phyloP scores from a whole-genome alignment of 2,329 filamentous ascomycete species.

The Macrophomina tecta region DNA sequence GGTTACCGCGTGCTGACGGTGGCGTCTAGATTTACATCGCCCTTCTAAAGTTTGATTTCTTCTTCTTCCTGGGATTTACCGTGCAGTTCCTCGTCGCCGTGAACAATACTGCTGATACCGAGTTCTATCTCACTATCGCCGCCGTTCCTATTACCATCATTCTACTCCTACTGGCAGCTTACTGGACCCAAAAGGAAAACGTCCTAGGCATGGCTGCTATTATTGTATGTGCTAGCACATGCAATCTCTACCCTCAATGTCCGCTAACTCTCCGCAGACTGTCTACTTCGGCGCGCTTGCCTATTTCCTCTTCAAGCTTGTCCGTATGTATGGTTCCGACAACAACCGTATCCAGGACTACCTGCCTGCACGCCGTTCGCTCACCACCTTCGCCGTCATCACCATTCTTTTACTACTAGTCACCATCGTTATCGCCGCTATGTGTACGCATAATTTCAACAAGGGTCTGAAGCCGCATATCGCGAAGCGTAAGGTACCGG shows the following conservation, averaged over 20 bases:
- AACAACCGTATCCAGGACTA: slow-evolving; percentile 62
- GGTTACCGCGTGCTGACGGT: slow-evolving; percentile 14
- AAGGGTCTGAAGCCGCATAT: slow-evolving; percentile 89
- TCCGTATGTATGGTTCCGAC: slow-evolving; percentile 83
- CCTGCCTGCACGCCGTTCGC: slow-evolving; percentile 76
- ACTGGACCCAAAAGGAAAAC: slow-evolving; percentile 83
- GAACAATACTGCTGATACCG: slow-evolving; percentile 67
- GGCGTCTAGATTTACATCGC: slow-evolving; percentile 86
- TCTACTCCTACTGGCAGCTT: slow-evolving; percentile 84
- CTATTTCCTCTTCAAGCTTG: slow-evolving; percentile 98
- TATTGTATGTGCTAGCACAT: slow-evolving; percentile 61
- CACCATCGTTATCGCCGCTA: slow-evolving; percentile 84
- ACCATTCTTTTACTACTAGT: slow-evolving; percentile 87
- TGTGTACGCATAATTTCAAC: slow-evolving; percentile 91
- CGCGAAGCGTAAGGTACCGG: slow-evolving; percentile 60
- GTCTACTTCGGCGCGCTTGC: slow-evolving; percentile 87
- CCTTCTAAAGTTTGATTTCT: slow-evolving; percentile 98
- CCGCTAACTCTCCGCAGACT: slow-evolving; percentile 49
- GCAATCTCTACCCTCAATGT: background rate
- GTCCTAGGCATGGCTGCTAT: slow-evolving; percentile 76
- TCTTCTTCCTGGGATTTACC: slow-evolving; percentile 99
- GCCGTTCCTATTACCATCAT: slow-evolving; percentile 90
- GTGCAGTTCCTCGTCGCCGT: slow-evolving; percentile 97
- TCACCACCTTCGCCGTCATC: slow-evolving; percentile 93
- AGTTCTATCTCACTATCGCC: slow-evolving; percentile 85